Evolutionary conservation across 306 rosid genomes (phyloP).

Genomic region (Lotus japonicus): DNA sequence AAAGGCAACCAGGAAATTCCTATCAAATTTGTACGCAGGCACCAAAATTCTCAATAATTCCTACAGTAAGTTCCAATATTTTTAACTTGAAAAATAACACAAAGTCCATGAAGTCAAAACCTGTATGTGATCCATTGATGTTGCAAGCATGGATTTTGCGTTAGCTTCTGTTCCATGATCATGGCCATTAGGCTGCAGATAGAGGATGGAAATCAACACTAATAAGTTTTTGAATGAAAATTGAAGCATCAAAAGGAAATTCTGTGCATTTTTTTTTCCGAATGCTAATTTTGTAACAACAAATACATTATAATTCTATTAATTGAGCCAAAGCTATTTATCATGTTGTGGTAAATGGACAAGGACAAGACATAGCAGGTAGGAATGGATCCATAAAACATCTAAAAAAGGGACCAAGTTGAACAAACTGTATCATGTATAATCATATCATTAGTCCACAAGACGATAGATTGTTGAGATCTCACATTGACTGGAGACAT

Average conservation of each 20-base stretch:
- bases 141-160: conserved; percentile 56
- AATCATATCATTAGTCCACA: not conserved
- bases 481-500: not conserved
- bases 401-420: not conserved
- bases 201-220: conserved; percentile 22
- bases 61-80: not conserved
- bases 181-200: conserved; percentile 79
- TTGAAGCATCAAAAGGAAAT: not conserved
- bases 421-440: not conserved
- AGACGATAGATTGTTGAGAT: not conserved
- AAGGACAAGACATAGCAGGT: not conserved
- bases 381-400: not conserved
- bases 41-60: not conserved
- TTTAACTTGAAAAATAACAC: conserved; percentile 11
- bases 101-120: conserved; percentile 26
- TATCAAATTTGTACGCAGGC: not conserved
- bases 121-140: conserved; percentile 88
- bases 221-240: not conserved
- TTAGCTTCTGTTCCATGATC: conserved; percentile 66
- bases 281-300: not conserved
- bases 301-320: not conserved
- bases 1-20: not conserved
- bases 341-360: not conserved
- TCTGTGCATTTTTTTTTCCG: not conserved
- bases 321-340: conserved; percentile 1